phyloP scores from a whole-genome alignment of 1,284 basidiomycete species.

The Trichosporon faecale region DNA sequence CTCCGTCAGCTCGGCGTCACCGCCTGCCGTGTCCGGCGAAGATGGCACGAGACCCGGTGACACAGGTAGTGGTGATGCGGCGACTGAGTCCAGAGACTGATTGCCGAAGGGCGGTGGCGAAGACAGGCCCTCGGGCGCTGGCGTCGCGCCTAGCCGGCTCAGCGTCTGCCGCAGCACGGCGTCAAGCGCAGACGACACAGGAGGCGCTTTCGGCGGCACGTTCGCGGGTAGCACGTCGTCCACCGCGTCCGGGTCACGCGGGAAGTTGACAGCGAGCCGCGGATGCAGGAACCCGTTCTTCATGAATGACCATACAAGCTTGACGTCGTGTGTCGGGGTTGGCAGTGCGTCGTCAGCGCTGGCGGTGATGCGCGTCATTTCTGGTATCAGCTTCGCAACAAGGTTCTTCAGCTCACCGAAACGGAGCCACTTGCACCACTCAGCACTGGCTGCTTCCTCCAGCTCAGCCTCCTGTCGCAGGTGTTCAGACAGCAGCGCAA shows the following conservation, averaged over 20 bases:
- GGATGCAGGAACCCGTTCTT: constrained; percentile 38
- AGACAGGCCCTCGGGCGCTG: not conserved
- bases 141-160: not conserved
- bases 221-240: constrained; percentile 8
- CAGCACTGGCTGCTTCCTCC: constrained; percentile 33
- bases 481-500: constrained; percentile 29
- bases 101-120: constrained; percentile 11
- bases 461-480: constrained; percentile 39
- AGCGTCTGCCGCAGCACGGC: constrained; percentile 17
- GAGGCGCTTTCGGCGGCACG: not conserved
- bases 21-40: constrained; percentile 19
- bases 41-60: constrained; percentile 8
- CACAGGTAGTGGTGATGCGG: not conserved
- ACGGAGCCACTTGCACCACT: constrained; percentile 48
- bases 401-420: constrained; percentile 46
- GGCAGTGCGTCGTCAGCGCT: constrained; percentile 21
- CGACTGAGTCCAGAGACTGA: not conserved
- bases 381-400: not conserved
- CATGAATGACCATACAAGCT: constrained; percentile 47
- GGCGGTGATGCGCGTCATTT: constrained; percentile 13
- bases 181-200: not conserved
- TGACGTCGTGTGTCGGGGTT: constrained; percentile 36
- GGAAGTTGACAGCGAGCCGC: constrained; percentile 35
- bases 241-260: constrained; percentile 20
- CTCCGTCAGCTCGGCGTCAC: not conserved